Evolutionary conservation across 192 early-diverging fungal genomes (phyloP).

Genomic region (Chytriomyces confervae): DNA sequence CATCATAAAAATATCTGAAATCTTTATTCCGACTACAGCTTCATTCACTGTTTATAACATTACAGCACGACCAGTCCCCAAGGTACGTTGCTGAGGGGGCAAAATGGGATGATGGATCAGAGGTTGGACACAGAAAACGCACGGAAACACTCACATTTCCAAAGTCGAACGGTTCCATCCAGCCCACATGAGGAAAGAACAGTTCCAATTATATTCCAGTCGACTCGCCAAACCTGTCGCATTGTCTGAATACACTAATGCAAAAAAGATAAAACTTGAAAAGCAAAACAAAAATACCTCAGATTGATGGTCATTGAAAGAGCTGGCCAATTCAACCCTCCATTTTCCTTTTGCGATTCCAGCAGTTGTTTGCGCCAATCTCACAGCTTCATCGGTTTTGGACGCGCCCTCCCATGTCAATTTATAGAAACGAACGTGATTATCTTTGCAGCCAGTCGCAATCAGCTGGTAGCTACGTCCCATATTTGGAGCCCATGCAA

Average conservation of each 20-base stretch:
- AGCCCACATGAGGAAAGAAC: slow-evolving; percentile 79
- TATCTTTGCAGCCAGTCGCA: slow-evolving; percentile 81
- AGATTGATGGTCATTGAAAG: slow-evolving; percentile 68
- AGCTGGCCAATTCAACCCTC: slow-evolving; percentile 60
- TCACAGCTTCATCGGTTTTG: background rate
- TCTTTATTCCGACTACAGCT: too few relatives aligned
- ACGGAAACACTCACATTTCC: slow-evolving; percentile 56
- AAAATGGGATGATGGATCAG: background rate
- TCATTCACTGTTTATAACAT: slow-evolving; percentile 62
- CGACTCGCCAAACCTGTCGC: slow-evolving; percentile 69
- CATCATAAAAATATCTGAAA: background rate
- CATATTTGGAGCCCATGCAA: slow-evolving; percentile 61
- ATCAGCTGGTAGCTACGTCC: slow-evolving; percentile 79
- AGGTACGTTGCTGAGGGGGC: slow-evolving; percentile 42
- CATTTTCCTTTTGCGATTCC: slow-evolving; percentile 43
- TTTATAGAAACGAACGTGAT: slow-evolving; percentile 77
- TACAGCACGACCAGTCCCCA: slow-evolving; percentile 69
- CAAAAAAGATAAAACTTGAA: background rate
- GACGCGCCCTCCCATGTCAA: slow-evolving; percentile 54
- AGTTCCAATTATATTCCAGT: slow-evolving; percentile 87
- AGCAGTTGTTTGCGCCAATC: background rate
- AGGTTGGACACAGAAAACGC: background rate
- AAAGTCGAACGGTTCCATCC: slow-evolving; percentile 81
- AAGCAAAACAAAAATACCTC: slow-evolving; percentile 42
- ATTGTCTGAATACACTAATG: slow-evolving; percentile 9